phyloP scores from a whole-genome alignment of 768 basidiomycete species.

The Sarcomyxa edulis region DNA sequence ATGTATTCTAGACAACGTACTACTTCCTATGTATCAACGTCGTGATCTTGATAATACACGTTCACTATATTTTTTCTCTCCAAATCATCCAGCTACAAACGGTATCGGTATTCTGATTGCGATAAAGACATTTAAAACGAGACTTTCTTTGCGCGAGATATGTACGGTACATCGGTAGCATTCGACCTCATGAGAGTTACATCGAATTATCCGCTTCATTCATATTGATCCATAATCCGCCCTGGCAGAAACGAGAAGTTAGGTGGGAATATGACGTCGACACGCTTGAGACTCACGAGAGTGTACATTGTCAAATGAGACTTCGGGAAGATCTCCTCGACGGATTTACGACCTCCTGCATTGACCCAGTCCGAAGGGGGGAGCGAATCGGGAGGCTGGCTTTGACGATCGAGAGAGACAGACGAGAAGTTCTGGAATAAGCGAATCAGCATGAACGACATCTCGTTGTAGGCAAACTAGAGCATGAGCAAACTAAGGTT shows the following conservation, averaged over 20 bases:
- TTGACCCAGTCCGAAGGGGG: constrained; percentile 44
- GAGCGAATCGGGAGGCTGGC: constrained; percentile 37
- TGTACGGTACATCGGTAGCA: too few species aligned
- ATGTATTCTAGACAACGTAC: too few species aligned
- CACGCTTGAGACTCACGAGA: constrained; percentile 25
- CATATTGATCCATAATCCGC: constrained; percentile 50
- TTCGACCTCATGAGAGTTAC: too few species aligned
- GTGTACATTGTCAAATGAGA: constrained; percentile 51
- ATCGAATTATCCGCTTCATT: constrained; percentile 32
- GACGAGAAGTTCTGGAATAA: constrained; percentile 55
- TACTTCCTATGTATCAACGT: too few species aligned
- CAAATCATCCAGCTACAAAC: too few species aligned
- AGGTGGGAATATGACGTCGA: constrained; percentile 4
- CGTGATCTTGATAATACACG: too few species aligned
- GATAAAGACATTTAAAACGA: too few species aligned
- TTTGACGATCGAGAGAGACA: constrained; percentile 39
- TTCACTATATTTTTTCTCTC: too few species aligned
- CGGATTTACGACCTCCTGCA: constrained; percentile 39
- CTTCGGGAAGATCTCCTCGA: constrained; percentile 48
- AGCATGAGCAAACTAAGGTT: neutral
- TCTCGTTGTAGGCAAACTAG: constrained; percentile 55
- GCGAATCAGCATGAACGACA: constrained; percentile 57
- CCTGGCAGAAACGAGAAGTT: constrained; percentile 21
- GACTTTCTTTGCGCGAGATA: too few species aligned
- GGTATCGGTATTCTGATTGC: too few species aligned